A percentile compares a stretch with the other conserved stretches of the same genome.
phyloP scores from a whole-genome alignment of 805 yeast species.

The Cyberlindnera lachancei region DNA sequence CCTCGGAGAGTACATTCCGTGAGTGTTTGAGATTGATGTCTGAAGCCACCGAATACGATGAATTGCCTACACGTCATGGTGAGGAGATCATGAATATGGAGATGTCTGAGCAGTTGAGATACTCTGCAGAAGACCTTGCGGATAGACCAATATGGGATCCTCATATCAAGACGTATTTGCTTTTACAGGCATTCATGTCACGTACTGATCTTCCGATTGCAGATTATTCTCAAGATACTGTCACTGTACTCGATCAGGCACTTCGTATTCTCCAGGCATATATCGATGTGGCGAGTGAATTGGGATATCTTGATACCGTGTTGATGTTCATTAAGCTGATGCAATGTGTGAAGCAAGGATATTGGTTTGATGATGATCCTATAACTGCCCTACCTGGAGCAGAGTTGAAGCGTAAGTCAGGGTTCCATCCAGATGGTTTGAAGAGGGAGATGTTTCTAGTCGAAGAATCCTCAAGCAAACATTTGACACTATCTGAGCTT shows the following conservation, averaged over 20 bases:
- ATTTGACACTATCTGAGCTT: constrained; percentile 7
- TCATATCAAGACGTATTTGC: constrained; percentile 73
- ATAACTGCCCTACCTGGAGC: constrained; percentile 29
- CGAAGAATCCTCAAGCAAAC: neutral
- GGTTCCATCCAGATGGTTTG: constrained; percentile 15
- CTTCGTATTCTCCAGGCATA: constrained; percentile 90
- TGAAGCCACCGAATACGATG: constrained; percentile 83
- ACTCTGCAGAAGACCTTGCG: constrained; percentile 66
- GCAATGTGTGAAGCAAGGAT: constrained; percentile 84
- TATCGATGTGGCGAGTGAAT: constrained; percentile 82
- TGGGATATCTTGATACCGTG: constrained; percentile 62
- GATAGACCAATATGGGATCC: constrained; percentile 69
- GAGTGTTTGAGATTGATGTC: constrained; percentile 87
- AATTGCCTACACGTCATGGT: constrained; percentile 56
- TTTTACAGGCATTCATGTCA: constrained; percentile 87
- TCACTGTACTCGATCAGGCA: constrained; percentile 88
- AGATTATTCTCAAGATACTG: constrained; percentile 90
- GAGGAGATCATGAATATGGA: constrained; percentile 81
- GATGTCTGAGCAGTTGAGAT: constrained; percentile 52
- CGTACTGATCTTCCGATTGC: constrained; percentile 85
- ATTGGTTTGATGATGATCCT: constrained; percentile 79
- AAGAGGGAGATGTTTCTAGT: constrained; percentile 5
- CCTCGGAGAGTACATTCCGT: constrained; percentile 40
- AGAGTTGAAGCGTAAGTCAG: constrained; percentile 15
- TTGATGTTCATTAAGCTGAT: constrained; percentile 56